Base-by-base conservation (phyloP, 169 alveolate genomes). In the Gregarina niphandrodes region DNA sequence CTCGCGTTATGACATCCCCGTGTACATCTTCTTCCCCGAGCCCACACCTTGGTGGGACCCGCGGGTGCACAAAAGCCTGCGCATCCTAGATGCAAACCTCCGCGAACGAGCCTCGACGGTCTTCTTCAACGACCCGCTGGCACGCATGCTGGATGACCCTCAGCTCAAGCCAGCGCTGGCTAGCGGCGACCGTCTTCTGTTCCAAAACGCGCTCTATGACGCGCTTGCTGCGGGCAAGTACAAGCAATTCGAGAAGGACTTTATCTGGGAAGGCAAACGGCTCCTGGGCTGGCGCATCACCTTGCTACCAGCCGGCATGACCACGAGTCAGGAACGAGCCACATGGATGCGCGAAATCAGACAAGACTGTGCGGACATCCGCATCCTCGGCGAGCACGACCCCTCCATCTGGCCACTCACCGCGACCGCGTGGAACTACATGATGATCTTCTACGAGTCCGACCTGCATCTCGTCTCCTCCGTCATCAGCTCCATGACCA, bases 401-500 rank as follows among this genome's bases (percentile, higher is more conserved):
- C n/a, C n/a, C n/a, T n/a, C n/a, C n/a, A n/a, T n/a, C n/a, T n/a
- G 30, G 1, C 69, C 73, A 7, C 47, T 63, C 16, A 45, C 37
- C 19, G 57, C 50, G 2, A 56, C 55, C 16, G 50, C 73, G 0
- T 63, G 49, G 29, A 63, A 57, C 32, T 57, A 57, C 41, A 57
- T 63, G 73, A 57, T 64, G 70, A 37, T 58, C 9, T 64, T 64
- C 45, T 64, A 55, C 26, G 74, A 64, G 42, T 45, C 64, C 47
- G 74, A 64, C 21, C 37, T 64, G 18, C 55, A 61, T 17, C 53
- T 57, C 21, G 57, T 58, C 9, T 35, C 59, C 31, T 57, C 58
- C 21, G 63, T 61, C 24, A 52, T 57, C 42, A 42, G 57, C 40
- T 52, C 55, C 42, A 57, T 62, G 73, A 48, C 52, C 19, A 45